A percentile compares a stretch with the other conserved stretches of the same genome.
phyloP scores from a whole-genome alignment of 2,329 filamentous ascomycete species.

The Calonectria pauciramosa region DNA sequence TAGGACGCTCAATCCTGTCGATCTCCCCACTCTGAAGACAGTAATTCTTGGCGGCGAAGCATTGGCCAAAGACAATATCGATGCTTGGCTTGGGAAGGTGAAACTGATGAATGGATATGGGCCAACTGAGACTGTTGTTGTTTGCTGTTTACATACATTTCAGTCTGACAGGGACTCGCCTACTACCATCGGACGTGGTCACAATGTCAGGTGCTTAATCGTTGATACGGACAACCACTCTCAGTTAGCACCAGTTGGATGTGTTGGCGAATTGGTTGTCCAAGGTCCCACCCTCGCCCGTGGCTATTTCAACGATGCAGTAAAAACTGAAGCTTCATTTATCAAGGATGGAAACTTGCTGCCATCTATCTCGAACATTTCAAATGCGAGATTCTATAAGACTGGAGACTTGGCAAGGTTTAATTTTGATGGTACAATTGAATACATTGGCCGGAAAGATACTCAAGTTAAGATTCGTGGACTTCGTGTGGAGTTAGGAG shows the following conservation, averaged over 20 bases:
- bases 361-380: background rate
- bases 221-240: background rate
- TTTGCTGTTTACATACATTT: background rate
- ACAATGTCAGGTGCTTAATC: conserved; percentile 48
- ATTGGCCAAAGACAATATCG: background rate
- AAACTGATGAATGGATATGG: conserved; percentile 5
- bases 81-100: background rate
- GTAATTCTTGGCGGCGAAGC: conserved; percentile 19
- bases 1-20: conserved; percentile 9
- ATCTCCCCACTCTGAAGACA: background rate
- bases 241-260: background rate
- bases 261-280: background rate
- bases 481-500: conserved; percentile 64
- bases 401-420: conserved; percentile 63
- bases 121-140: background rate
- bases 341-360: background rate
- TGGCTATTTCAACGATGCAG: background rate
- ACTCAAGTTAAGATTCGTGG: conserved; percentile 72
- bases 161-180: background rate
- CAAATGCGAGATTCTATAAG: conserved; percentile 50
- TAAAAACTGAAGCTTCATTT: background rate
- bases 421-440: conserved; percentile 51
- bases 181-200: conserved; percentile 2
- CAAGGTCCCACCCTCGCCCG: background rate
- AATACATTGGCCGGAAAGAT: conserved; percentile 67